Percentiles rank a stretch among this genome's conserved stretches.
Conservation (phyloP, 352 stramenopile genomes). For the Phytophthora niederhauseri region DNA sequence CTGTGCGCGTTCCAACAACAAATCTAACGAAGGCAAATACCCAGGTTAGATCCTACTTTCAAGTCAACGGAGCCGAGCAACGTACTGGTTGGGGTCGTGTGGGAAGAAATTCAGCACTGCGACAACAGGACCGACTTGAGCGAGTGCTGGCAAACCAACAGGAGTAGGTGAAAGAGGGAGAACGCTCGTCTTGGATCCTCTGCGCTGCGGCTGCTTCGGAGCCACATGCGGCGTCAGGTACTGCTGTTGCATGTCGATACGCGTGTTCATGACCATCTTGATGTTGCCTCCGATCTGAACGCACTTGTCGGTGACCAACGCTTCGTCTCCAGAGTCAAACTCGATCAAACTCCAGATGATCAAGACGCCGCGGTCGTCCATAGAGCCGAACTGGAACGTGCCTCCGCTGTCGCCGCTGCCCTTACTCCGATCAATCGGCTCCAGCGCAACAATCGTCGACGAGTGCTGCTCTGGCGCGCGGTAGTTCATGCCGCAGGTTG, state of each 20-base stretch:
- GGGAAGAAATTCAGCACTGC: constrained; percentile 60
- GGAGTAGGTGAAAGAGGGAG: constrained; percentile 17
- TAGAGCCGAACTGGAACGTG: constrained; percentile 72
- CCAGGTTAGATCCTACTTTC: not conserved
- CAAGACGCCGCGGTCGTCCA: constrained; percentile 71
- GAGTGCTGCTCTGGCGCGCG: constrained; percentile 45
- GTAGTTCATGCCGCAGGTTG: constrained; percentile 59
- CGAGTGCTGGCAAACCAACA: not conserved
- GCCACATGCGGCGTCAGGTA: constrained; percentile 30
- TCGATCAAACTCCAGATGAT: constrained; percentile 81
- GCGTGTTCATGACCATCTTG: constrained; percentile 68
- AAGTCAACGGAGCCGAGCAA: not conserved
- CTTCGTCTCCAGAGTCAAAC: constrained; percentile 47
- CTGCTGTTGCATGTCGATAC: constrained; percentile 64
- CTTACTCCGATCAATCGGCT: constrained; percentile 35
- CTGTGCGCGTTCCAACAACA: constrained; percentile 52
- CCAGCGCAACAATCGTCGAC: constrained; percentile 54
- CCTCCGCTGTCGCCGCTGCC: constrained; percentile 18
- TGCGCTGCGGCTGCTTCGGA: constrained; percentile 11
- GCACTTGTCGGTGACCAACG: constrained; percentile 58
- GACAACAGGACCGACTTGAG: constrained; percentile 49
- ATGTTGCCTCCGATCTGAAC: constrained; percentile 67
- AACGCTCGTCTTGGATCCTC: constrained; percentile 17
- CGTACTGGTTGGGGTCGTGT: constrained; percentile 61
- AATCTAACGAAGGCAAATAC: constrained; percentile 33